These are phyloP conservation scores for Schwanniomyces pseudopolymorphus DNA, from an alignment of 805 yeast species.

Conservation along the genomic window DNA sequence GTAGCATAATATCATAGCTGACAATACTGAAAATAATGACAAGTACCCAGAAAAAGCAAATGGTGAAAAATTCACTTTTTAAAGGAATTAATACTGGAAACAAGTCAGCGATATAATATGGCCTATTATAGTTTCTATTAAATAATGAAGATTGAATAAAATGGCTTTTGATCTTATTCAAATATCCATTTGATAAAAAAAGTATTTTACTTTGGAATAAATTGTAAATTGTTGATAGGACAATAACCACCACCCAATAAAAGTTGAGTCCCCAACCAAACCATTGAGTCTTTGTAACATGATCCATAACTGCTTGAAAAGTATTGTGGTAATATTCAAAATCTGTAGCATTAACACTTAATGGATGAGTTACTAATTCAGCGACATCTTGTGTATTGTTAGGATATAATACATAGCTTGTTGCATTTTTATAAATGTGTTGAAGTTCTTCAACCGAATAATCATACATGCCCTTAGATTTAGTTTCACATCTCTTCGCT, in stretches of 20 bases:
- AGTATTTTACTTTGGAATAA: background rate
- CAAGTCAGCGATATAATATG: constrained; percentile 2
- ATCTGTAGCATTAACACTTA: constrained; percentile 27
- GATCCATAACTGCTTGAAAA: constrained; percentile 1
- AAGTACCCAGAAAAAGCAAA: background rate
- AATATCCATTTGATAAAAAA: background rate
- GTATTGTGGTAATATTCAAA: constrained; percentile 1
- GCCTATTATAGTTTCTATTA: background rate
- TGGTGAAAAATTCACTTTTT: background rate
- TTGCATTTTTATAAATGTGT: constrained; percentile 23
- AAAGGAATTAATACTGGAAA: constrained; percentile 3
- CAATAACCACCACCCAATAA: constrained; percentile 2
- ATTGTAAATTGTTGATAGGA: background rate
- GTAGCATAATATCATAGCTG: background rate
- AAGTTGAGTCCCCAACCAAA: constrained; percentile 4
- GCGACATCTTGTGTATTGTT: constrained; percentile 3
- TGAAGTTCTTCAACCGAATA: constrained; percentile 31
- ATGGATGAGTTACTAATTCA: constrained; percentile 25
- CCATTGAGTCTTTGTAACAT: constrained; percentile 5
- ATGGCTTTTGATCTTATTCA: background rate
- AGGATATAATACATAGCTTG: constrained; percentile 29
- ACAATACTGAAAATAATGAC: constrained; percentile 2
- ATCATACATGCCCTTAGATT: constrained; percentile 28
- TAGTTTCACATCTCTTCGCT: constrained; percentile 26
- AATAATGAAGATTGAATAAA: background rate